Conservation (phyloP, 306 rosid species). For the Glycine tomentella region DNA sequence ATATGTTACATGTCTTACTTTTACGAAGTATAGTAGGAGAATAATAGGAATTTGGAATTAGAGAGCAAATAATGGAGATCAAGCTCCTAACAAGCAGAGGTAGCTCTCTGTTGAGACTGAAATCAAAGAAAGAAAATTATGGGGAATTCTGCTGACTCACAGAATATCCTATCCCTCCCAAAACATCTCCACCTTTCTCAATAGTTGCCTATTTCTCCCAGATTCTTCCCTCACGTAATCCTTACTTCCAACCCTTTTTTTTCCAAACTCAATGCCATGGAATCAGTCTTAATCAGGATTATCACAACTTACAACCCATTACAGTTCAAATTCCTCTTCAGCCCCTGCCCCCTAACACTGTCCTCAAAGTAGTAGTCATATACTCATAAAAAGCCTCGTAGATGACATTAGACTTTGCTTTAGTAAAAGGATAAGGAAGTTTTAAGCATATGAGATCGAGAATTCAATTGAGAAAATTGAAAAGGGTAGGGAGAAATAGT, state of each 20-base stretch:
- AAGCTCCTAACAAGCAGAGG: constrained; percentile 10
- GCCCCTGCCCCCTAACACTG: not conserved
- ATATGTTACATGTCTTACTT: constrained; percentile 4
- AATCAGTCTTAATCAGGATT: no score
- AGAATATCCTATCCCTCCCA: not conserved
- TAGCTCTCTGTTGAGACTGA: not conserved
- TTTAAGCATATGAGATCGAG: constrained; percentile 36
- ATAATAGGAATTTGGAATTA: constrained; percentile 12
- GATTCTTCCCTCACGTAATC: no score
- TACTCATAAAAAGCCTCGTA: not conserved
- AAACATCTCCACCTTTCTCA: not conserved
- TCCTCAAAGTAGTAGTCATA: not conserved
- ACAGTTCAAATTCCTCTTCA: no score
- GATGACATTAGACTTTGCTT: constrained; percentile 11
- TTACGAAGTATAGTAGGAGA: constrained; percentile 7
- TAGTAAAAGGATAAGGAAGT: not conserved
- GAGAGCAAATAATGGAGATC: constrained; percentile 18
- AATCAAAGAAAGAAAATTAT: not conserved
- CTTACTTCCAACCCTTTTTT: no score
- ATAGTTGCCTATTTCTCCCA: not conserved
- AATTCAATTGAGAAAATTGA: constrained; percentile 31
- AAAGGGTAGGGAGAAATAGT: not conserved
- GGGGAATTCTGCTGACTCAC: not conserved
- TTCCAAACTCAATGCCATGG: no score
- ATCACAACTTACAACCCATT: no score